Conservation (phyloP, 106 monocot genomes). For the Agapanthus africanus region DNA sequence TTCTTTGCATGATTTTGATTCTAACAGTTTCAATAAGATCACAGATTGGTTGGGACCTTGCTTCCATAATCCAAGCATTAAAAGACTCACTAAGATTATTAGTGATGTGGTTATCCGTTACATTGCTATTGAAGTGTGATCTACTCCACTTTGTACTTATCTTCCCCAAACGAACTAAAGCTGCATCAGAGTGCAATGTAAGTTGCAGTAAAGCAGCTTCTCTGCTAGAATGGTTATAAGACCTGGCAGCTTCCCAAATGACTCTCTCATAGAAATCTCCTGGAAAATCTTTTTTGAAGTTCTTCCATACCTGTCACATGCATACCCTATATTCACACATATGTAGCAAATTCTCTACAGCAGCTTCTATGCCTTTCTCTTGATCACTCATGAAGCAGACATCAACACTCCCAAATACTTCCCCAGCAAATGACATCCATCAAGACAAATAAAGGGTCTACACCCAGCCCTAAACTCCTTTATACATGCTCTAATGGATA, state of each 20-base stretch:
- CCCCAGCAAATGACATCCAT: background rate
- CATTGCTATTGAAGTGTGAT: background rate
- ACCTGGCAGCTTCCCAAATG: background rate
- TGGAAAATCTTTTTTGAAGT: no score
- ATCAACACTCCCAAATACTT: background rate
- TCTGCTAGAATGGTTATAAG: no score
- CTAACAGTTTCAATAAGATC: no score
- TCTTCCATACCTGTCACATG: no score
- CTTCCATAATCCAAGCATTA: background rate
- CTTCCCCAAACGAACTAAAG: no score
- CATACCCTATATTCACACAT: background rate
- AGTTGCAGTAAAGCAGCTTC: no score
- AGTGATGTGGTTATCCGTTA: background rate
- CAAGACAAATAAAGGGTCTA: background rate
- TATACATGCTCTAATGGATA: background rate
- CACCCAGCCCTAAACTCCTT: background rate
- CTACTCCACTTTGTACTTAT: no score
- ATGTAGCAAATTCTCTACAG: background rate
- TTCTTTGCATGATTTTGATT: no score
- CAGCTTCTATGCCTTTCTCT: no score
- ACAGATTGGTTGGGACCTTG: no score
- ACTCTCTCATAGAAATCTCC: background rate
- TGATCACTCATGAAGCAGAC: background rate
- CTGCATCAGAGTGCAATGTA: no score
- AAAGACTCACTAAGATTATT: background rate